phyloP scores from a whole-genome alignment of 257 asterid species.

The Solanum chmielewskii region DNA sequence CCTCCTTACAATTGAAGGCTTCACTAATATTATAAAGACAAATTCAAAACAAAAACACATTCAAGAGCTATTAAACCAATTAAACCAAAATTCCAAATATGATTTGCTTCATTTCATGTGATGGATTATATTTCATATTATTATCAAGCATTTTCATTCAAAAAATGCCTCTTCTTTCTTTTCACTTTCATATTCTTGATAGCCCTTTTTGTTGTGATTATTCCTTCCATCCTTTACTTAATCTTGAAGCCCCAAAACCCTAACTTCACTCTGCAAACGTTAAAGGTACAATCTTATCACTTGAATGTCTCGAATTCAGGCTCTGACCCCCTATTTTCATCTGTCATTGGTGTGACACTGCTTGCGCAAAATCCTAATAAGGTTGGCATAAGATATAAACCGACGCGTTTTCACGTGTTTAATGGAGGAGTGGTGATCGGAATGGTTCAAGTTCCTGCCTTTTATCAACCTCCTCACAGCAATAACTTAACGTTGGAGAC shows the following conservation, averaged over 20 bases:
- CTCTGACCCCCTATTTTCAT: constrained; percentile 30
- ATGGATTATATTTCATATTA: not conserved
- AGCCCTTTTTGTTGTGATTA: constrained; percentile 14
- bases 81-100: constrained; percentile 1
- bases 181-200: constrained; percentile 17
- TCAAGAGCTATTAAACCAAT: not conserved
- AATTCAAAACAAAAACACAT: not conserved
- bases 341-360: constrained; percentile 24
- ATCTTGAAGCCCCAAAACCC: constrained; percentile 50
- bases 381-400: constrained; percentile 35
- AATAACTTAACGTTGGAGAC: constrained; percentile 33
- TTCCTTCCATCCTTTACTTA: constrained; percentile 13
- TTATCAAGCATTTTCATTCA: constrained; percentile 12
- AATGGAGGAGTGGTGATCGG: constrained; percentile 50
- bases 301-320: constrained; percentile 11
- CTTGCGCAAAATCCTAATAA: constrained; percentile 45
- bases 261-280: constrained; percentile 29
- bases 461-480: constrained; percentile 61
- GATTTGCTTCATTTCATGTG: not conserved
- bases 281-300: constrained; percentile 34
- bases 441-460: constrained; percentile 36
- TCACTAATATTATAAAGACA: not conserved
- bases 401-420: constrained; percentile 34
- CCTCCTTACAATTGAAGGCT: constrained; percentile 5
- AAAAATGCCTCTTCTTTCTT: constrained; percentile 21